A percentile compares a stretch with the other conserved stretches of the same genome.
Conservation (phyloP, 176 grass and related monocot species). For the Carex pumila region DNA sequence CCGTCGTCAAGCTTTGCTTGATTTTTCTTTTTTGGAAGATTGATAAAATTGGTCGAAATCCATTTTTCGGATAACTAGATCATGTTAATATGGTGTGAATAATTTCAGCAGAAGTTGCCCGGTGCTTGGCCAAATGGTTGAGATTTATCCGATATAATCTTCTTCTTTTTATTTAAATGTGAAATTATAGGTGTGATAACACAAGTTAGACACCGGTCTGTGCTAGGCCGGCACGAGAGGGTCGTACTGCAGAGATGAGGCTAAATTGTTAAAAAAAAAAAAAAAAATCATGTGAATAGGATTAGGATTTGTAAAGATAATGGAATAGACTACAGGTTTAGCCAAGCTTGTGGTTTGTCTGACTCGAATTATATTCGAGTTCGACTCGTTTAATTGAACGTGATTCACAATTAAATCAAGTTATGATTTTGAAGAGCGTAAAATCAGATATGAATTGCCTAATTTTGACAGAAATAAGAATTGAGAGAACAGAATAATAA, state of each 20-base stretch:
- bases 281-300: background rate
- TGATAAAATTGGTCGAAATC: background rate
- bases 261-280: background rate
- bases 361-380: no score
- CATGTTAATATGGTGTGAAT: background rate
- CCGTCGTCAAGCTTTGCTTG: background rate
- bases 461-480: no score
- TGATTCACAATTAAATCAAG: no score
- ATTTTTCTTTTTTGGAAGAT: slow-evolving; percentile 6
- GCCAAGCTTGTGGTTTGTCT: no score
- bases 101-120: no score
- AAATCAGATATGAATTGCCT: no score
- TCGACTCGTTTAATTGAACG: no score
- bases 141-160: no score
- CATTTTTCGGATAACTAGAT: background rate
- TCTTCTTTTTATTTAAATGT: background rate
- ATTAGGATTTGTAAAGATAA: background rate
- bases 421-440: no score
- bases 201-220: background rate
- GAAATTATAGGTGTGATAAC: background rate
- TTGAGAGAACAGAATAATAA: no score
- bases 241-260: background rate
- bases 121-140: no score
- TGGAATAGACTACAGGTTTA: background rate
- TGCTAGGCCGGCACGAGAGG: background rate